phyloP scores from a whole-genome alignment of 495 filamentous ascomycete genomes.

The Podospora conica region DNA sequence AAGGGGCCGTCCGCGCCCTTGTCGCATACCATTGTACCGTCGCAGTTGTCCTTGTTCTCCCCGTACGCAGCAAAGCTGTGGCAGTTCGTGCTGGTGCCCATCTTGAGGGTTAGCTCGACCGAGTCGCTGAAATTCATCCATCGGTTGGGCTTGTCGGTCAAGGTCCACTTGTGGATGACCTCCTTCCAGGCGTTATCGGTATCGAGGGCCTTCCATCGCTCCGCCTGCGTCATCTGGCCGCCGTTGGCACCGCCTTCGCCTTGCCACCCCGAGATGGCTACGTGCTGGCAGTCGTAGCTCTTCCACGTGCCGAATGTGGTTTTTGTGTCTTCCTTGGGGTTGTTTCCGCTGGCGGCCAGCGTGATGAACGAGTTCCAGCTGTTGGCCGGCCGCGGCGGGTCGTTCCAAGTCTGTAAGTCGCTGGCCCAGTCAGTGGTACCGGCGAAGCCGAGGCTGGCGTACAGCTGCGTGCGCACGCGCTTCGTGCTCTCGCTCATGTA shows the following conservation, averaged over 20 bases:
- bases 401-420: slow-evolving; percentile 25
- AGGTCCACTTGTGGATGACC: too few relatives aligned
- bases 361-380: slow-evolving; percentile 8
- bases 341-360: background rate
- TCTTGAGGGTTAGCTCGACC: too few relatives aligned
- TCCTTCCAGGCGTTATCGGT: too few relatives aligned
- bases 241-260: too few relatives aligned
- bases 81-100: too few relatives aligned
- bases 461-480: slow-evolving; percentile 13
- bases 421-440: slow-evolving; percentile 38
- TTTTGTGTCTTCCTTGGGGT: slow-evolving; percentile 9
- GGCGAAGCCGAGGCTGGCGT: slow-evolving; percentile 22
- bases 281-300: background rate
- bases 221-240: too few relatives aligned
- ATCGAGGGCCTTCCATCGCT: too few relatives aligned
- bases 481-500: slow-evolving; percentile 35
- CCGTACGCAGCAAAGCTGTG: background rate
- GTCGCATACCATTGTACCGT: background rate
- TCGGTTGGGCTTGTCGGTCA: too few relatives aligned
- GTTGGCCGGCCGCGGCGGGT: background rate
- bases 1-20: background rate
- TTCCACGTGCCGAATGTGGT: slow-evolving; percentile 21
- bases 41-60: background rate
- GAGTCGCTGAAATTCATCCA: too few relatives aligned
- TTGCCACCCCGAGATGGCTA: too few relatives aligned